Base-by-base conservation (phyloP, 2,329 filamentous ascomycete species). In the Botrytis tulipae region DNA sequence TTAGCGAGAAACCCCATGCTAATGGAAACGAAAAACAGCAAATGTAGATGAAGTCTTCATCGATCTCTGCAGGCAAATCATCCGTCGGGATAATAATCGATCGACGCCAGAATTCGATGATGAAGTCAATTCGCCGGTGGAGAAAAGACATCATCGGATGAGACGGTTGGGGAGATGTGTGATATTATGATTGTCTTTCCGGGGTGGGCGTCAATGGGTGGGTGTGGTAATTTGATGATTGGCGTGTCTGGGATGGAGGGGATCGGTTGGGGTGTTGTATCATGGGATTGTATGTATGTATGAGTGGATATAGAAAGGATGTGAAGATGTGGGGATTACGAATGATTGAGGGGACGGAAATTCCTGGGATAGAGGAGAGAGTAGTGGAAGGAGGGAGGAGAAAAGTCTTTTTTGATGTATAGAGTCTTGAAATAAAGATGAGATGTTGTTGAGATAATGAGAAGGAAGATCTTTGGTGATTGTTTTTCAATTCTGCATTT, bases 21-120 rank as follows among this genome's bases (percentile, higher is more conserved):
- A 71, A 71, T 32, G 16, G 6, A 62, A 29, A 2, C 2, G 10
- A 32, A 63, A 63, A 14, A 63, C 3, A 80, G 80, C 89, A 75
- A 93, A 93, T 75, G 91, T 93, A 42, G 90, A 92, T 78, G 91
- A 93, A 81, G 91, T 92, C 62, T 93, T 93, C 81, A 83, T 89
- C 75, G 89, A 91, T 80, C 84, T 92, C 70, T 91, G 89, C 78
- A 84, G 89, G 75, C 90, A 92, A 81, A 91, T 92, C 75, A 91
- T 91, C 77, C 84, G 86, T 73, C 89, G 88, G 79, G 89, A 91
- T 75, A 83, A 78, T 40, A 73, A 72, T 10, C 69, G 67, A 25
- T 67, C 70, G 44, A 70, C 76, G 22, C 71, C 62, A 9, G 71
- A 72, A 46, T 29, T 46, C 25, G 71, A 72, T 16, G 71, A 72